These are phyloP conservation scores for Dalbergia oliveri DNA, from an alignment of 306 rosid species.

Conservation along the genomic window DNA sequence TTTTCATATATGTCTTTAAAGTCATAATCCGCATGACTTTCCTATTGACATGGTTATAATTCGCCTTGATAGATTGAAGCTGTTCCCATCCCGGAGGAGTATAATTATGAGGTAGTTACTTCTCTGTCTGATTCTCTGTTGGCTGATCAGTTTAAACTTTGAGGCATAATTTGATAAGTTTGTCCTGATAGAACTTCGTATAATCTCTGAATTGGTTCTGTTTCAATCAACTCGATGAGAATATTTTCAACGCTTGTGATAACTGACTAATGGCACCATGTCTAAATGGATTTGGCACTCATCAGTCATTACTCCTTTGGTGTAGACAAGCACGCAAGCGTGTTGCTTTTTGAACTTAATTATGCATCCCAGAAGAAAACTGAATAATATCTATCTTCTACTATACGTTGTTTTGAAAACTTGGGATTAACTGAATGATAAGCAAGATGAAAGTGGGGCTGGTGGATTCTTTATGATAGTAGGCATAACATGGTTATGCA, in stretches of 20 bases:
- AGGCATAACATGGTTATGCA: neutral
- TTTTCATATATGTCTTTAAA: constrained; percentile 11
- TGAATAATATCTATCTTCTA: neutral
- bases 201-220: neutral
- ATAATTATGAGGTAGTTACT: constrained; percentile 61
- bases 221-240: constrained; percentile 1
- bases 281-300: neutral
- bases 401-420: neutral
- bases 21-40: neutral
- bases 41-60: constrained; percentile 35
- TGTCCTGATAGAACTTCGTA: neutral
- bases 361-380: neutral
- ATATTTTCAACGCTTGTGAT: constrained; percentile 20
- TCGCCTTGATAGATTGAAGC: constrained; percentile 60
- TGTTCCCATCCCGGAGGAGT: constrained; percentile 56
- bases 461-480: neutral
- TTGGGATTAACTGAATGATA: neutral
- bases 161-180: constrained; percentile 9
- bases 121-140: constrained; percentile 28
- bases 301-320: neutral
- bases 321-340: constrained; percentile 8
- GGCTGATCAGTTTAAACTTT: constrained; percentile 24
- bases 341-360: no score
- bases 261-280: neutral
- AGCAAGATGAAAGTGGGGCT: neutral